Base-by-base conservation (phyloP, 345 rosid genomes). In the Iberis pinnata region DNA sequence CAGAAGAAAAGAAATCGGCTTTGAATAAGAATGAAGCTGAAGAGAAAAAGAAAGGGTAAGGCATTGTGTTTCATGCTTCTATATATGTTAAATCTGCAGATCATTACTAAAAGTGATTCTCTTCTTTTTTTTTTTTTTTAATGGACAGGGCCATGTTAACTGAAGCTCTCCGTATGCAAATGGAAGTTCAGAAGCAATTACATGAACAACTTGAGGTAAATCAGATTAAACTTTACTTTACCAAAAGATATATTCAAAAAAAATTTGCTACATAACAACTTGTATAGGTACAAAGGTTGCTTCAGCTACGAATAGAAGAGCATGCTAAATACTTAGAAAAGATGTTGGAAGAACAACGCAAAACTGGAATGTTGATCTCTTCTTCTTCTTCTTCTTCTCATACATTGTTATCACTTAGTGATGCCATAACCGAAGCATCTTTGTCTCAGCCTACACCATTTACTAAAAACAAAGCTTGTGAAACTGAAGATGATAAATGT, bases 291-390 rank as follows among this genome's bases (percentile, higher is more conserved):
- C 95, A 89, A 64, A 75, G 82, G 40, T 38, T 60, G 18, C 86
- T 86, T 63, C 95, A 89, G 75, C 50, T 83, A 40, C 82, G 95
- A 42, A 89, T 89, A 47, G 97, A 89, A 73, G 88, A 86, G 62
- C 95, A 89, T 18, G 97, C 88, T 24, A 78, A 70, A 57, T 86
- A 86, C 72, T 76, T 89, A 74, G 84, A 81, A 56, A 81, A 76
- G 75, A 80, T 89, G 57, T 53, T 89, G 75, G 97, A 83, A 66
- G 84, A 89, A 49, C 94, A 89, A 49, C 79, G 77, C 75, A 78
- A 73, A 76, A 72, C 84, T 22, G 88, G 93, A 35, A 75, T 62
- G 45, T 50, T 27, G 32, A 27, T 27, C 8, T 7, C 32, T 27
- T 27, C 32, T 27, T 27, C 31, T 27, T 27, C 32, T 27, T 27